A percentile compares a stretch with the other conserved stretches of the same genome.
Conservation (phyloP, 2,329 filamentous ascomycete genomes). For the Diaporthe nobilis region DNA sequence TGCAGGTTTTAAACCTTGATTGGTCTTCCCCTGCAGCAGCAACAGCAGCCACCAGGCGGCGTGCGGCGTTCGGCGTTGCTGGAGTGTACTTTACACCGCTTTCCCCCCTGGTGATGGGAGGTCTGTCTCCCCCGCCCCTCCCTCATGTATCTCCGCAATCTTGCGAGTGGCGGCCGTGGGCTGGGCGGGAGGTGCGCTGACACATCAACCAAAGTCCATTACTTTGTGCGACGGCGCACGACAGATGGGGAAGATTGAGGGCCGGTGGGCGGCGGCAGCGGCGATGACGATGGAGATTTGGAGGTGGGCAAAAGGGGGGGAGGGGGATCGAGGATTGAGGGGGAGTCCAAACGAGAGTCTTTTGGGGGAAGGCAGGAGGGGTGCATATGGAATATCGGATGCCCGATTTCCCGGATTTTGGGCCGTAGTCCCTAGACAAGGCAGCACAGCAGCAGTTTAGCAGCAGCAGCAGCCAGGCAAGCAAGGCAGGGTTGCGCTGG, state of each 20-base stretch:
- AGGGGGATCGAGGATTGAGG: neutral
- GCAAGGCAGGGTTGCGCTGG: slow-evolving; percentile 6
- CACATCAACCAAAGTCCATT: slow-evolving; percentile 4
- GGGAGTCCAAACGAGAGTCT: neutral
- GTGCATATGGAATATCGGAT: slow-evolving; percentile 11
- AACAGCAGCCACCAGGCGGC: neutral
- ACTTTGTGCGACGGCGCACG: slow-evolving; percentile 32
- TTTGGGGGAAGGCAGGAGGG: neutral
- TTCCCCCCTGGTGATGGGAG: neutral
- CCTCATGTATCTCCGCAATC: slow-evolving; percentile 21
- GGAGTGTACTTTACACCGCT: neutral
- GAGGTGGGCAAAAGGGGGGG: neutral
- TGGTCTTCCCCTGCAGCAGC: slow-evolving; percentile 22
- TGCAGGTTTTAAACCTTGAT: slow-evolving; percentile 25
- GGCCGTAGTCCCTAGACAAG: slow-evolving; percentile 11
- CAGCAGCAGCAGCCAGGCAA: slow-evolving; percentile 24
- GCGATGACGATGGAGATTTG: slow-evolving; percentile 11
- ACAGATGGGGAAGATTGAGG: slow-evolving; percentile 27
- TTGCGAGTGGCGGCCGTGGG: slow-evolving; percentile 16
- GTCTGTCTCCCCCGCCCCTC: neutral
- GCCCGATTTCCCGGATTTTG: slow-evolving; percentile 24
- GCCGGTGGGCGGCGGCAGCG: slow-evolving; percentile 14
- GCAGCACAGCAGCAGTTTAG: slow-evolving; percentile 24
- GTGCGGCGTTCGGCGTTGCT: neutral
- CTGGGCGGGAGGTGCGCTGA: slow-evolving; percentile 7